Percentiles rank a stretch among this genome's conserved stretches.
phyloP scores from a whole-genome alignment of 768 basidiomycete species.

The Serendipita vermifera region DNA sequence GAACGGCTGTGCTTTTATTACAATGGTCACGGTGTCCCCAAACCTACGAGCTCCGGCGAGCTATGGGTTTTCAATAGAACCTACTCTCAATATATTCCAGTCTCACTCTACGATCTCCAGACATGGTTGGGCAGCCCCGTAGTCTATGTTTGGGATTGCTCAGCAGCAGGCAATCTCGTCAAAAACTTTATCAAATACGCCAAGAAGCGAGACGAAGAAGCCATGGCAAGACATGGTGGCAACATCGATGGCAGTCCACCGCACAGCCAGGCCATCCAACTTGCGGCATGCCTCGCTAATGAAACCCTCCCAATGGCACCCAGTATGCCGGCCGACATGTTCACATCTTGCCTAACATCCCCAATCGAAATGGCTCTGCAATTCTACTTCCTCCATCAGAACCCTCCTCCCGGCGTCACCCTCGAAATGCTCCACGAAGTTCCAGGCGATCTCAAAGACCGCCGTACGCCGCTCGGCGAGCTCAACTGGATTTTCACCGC shows the following conservation, averaged over 20 bases:
- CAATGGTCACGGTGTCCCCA: constrained; percentile 97
- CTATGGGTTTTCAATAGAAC: constrained; percentile 97
- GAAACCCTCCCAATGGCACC: constrained; percentile 91
- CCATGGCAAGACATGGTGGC: constrained; percentile 43
- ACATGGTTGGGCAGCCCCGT: constrained; percentile 88
- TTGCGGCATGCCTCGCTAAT: constrained; percentile 84
- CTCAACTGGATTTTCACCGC: constrained; percentile 99
- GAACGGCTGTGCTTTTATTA: constrained; percentile 95
- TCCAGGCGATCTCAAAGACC: constrained; percentile 92
- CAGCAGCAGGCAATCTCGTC: constrained; percentile 88
- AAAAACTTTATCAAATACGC: constrained; percentile 78
- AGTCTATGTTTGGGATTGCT: constrained; percentile 98
- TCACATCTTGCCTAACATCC: constrained; percentile 94
- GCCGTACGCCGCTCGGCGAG: constrained; percentile 91
- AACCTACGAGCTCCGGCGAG: constrained; percentile 86
- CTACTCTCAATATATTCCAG: constrained; percentile 97
- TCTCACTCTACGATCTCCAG: constrained; percentile 87
- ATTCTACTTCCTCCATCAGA: constrained; percentile 74
- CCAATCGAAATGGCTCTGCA: constrained; percentile 97
- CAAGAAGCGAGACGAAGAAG: constrained; percentile 58
- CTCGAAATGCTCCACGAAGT: constrained; percentile 89
- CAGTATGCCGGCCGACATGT: constrained; percentile 92
- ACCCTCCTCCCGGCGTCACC: constrained; percentile 64
- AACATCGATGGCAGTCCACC: constrained; percentile 53
- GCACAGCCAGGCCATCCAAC: constrained; percentile 78